Evolutionary conservation across 352 stramenopile genomes (phyloP), one percentile per base, ranked within the genome.

Genomic region (Phytophthora colocasiae): DNA sequence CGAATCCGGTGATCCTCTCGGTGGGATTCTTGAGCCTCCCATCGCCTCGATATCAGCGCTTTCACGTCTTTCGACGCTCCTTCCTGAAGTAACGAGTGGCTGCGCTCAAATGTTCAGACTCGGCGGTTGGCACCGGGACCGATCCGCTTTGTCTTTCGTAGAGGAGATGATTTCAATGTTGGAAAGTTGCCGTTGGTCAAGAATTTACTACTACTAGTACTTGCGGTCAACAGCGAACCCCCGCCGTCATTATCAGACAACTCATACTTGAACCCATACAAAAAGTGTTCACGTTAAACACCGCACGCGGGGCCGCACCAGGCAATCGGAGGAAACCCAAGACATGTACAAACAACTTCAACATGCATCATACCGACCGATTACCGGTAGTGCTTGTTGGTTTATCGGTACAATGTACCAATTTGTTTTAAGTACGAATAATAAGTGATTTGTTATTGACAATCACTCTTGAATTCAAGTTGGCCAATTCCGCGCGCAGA

Each of bases 321-420:
- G 19, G 43, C 59, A 61, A 67, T 67, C 59, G 2, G 7, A 50
- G 22, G 58, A 67, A 67, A 67, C 50, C 49, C 59, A 67, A 67
- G 29, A 31, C 6, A 38, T 17, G 6, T 14, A 27, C n/a, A 22
- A 14, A 14, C 41, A 50, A 67, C 49, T 67, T 67, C 59, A 67
- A 67, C n/a, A 24, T 50, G 49, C 32, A 5, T 11, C n/a, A 40
- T 14, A 19, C 19, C 19, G 19, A 22, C 22, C 22, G 22, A 22
- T 22, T 22, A 22, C 19, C 19, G 19, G 19, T 19, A 19, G 19
- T 22, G 22, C 22, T 22, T 22, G 22, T 22, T 2, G 22, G 9
- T 10, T 11, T 2, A 36, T 2, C 14, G 31, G 31, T 36, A 36
- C 31, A 36, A 10, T 2, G 31, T 36, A 36, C 31, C 31, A 12